Evolutionary conservation across 2,329 filamentous ascomycete species (phyloP).

Genomic region (Kalmusia sp.): DNA sequence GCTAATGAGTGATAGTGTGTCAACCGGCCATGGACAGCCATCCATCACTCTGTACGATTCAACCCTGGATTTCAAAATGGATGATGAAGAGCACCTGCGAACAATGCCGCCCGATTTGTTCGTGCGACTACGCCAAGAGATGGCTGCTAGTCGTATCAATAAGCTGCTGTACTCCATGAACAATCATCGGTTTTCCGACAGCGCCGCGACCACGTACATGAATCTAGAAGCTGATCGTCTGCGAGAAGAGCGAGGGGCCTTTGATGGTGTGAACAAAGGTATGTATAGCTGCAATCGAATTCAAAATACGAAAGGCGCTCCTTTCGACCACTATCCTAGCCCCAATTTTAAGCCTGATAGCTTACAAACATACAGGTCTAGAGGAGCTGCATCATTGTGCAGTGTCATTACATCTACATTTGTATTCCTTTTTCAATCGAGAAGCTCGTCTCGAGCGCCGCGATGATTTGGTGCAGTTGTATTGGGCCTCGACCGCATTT

Average conservation of each 20-base stretch:
- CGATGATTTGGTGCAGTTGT: conserved; percentile 77
- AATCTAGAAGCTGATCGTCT: conserved; percentile 44
- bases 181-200: conserved; percentile 38
- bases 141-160: conserved; percentile 47
- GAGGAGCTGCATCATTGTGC: conserved; percentile 72
- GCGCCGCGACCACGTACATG: conserved; percentile 42
- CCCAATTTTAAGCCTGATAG: conserved; percentile 44
- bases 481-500: conserved; percentile 74
- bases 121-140: conserved; percentile 46
- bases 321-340: background rate
- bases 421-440: conserved; percentile 83
- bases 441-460: conserved; percentile 65
- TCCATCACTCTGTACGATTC: conserved; percentile 80
- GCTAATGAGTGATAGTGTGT: conserved; percentile 60
- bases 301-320: background rate
- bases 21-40: conserved; percentile 84
- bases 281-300: conserved; percentile 8
- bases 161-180: conserved; percentile 45
- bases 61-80: conserved; percentile 61
- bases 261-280: conserved; percentile 46
- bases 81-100: conserved; percentile 47
- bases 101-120: conserved; percentile 45
- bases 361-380: conserved; percentile 49
- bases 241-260: conserved; percentile 39
- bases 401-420: conserved; percentile 75